Conservation (phyloP, 2,329 filamentous ascomycete genomes). For the Sporothrix dimorphospora region DNA sequence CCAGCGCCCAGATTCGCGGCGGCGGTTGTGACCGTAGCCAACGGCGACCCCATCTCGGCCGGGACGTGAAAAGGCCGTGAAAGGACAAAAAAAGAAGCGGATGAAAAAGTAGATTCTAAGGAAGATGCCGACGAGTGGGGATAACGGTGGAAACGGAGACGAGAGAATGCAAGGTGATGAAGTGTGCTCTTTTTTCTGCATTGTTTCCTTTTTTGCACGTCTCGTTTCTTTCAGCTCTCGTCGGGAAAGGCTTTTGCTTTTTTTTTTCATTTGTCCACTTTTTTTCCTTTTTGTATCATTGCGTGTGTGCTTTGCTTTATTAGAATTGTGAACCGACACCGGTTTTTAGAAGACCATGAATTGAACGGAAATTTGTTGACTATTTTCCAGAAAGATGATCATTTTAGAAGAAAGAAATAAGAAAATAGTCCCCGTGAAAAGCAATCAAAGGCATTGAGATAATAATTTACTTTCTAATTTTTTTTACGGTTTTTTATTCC, state of each 20-base stretch:
- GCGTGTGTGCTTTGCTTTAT: not conserved
- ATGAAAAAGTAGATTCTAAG: not conserved
- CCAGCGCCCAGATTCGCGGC: not conserved
- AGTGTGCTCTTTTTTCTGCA: not conserved
- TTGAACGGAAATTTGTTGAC: not conserved
- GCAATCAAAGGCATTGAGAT: too few species aligned
- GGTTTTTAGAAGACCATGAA: not conserved
- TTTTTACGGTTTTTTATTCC: too few species aligned
- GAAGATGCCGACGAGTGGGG: not conserved
- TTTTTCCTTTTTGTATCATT: not conserved
- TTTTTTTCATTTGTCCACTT: not conserved
- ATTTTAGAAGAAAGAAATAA: too few species aligned
- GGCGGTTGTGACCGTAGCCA: not conserved
- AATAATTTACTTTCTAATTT: too few species aligned
- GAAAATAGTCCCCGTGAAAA: too few species aligned
- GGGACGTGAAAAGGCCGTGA: not conserved
- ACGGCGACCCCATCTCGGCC: not conserved
- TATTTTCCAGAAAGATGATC: not conserved
- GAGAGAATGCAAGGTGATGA: constrained; percentile 11
- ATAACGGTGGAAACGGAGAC: not conserved
- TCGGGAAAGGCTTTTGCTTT: not conserved
- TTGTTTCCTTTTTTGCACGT: not conserved
- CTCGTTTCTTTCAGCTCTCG: too few species aligned
- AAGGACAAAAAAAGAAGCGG: not conserved
- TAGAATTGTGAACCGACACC: constrained; percentile 1